Base-by-base conservation (phyloP, 352 stramenopile species). In the Phytopythium chamaehyphon region DNA sequence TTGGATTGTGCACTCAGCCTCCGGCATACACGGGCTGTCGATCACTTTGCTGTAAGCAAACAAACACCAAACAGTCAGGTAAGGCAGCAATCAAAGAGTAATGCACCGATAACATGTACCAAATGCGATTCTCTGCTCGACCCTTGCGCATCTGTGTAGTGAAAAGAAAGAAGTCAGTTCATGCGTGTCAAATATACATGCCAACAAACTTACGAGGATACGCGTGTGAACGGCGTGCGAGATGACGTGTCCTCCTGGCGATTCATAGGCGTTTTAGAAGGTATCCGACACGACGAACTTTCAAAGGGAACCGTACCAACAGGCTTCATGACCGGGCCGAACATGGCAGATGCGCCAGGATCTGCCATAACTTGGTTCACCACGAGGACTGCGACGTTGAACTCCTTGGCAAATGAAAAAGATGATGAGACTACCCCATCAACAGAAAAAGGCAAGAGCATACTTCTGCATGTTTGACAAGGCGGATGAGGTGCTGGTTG, bases 211-310 rank as follows among this genome's bases (percentile, higher is more conserved):
- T 69, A 97, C 78, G 64, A 86, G 65, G n/a, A 99, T 64, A 18
- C 97, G 85, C 12, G 96, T 99, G 47, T 98, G 98, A 11, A 93
- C 97, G 21, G 96, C 97, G 67, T 99, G 97, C 2, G 97, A 98
- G 56, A 99, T 98, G 50, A 99, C 78, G 47, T 93, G 79, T 6
- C 83, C 85, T 52, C 80, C 74, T 86, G 9, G 47, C 47, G 18
- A 12, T 12, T 4, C 26, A 28, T 3, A 19, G n/a, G 15, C 26
- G 14, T 16, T 24, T 49, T 38, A 22, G 35, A 28, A 10, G 15
- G 12, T 49, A 9, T 40, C 11, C 45, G 26, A 18, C 16, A 31
- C 16, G 4, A 42, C 1, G 39, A 33, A 24, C n/a, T 9, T 23
- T 6, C 28, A 3, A 51, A 28, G 28, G 11, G 4, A 19, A n/a